Percentiles rank a stretch among this genome's conserved stretches.
phyloP scores from a whole-genome alignment of 2,329 filamentous ascomycete genomes.

The Neopestalotiopsis sp. region DNA sequence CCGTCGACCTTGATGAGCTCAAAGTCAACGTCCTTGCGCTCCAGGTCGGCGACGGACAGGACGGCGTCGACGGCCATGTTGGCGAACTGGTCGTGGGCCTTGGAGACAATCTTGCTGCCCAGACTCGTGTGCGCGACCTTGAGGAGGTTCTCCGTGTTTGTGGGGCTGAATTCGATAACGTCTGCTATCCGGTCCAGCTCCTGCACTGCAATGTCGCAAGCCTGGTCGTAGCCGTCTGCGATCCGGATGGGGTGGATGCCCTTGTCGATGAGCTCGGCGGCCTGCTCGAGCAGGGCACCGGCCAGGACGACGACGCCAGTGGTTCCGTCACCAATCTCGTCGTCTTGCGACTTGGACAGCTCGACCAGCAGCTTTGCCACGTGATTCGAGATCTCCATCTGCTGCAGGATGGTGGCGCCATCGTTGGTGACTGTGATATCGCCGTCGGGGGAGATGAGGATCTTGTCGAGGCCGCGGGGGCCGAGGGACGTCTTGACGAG shows the following conservation, averaged over 20 bases:
- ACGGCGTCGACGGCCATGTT: constrained; percentile 97
- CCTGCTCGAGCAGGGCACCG: constrained; percentile 93
- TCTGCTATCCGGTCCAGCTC: constrained; percentile 95
- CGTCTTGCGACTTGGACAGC: constrained; percentile 97
- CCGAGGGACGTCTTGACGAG: constrained; percentile 98
- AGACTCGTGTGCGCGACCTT: constrained; percentile 95
- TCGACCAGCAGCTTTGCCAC: constrained; percentile 96
- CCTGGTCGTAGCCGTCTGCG: constrained; percentile 96
- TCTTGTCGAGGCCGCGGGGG: constrained; percentile 96
- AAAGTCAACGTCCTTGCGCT: constrained; percentile 97
- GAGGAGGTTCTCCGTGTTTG: constrained; percentile 83
- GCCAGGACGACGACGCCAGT: constrained; percentile 97
- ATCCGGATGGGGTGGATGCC: constrained; percentile 99
- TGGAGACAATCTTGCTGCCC: constrained; percentile 99
- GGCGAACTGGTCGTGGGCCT: constrained; percentile 97
- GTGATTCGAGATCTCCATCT: constrained; percentile 99
- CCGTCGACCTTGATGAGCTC: constrained; percentile 99
- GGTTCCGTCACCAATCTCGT: constrained; percentile 98
- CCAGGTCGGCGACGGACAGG: constrained; percentile 92
- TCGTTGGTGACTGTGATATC: constrained; percentile 99
- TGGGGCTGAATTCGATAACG: constrained; percentile 81
- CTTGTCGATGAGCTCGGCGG: constrained; percentile 98
- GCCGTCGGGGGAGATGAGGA: constrained; percentile 96
- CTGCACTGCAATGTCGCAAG: constrained; percentile 93
- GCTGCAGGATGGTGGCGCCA: constrained; percentile 93